Conservation (phyloP, 208 protist species). For the Leishmania lainsoni region DNA sequence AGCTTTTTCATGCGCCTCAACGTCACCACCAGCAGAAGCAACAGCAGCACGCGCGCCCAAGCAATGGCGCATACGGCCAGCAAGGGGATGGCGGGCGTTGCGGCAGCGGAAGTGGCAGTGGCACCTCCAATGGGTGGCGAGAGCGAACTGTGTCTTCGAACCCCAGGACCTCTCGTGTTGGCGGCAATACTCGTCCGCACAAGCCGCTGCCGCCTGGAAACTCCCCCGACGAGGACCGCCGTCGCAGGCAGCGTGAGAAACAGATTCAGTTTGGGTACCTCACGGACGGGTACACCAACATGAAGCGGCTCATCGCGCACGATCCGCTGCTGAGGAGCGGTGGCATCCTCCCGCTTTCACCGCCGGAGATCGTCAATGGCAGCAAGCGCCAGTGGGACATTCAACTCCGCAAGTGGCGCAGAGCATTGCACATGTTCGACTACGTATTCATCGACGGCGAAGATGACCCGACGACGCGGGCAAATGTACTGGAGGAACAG, state of each 20-base stretch:
- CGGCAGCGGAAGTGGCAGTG: not conserved
- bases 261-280: conserved; percentile 77
- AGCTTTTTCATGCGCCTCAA: not conserved
- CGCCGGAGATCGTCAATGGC: conserved; percentile 51
- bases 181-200: not conserved
- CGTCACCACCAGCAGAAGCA: not conserved
- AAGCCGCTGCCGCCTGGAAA: conserved; percentile 26
- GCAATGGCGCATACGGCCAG: not conserved
- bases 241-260: conserved; percentile 75
- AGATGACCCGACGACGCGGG: conserved; percentile 44
- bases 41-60: not conserved
- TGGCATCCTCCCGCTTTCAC: conserved; percentile 71
- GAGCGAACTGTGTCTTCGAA: not conserved
- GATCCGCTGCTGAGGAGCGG: conserved; percentile 77
- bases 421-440: conserved; percentile 91
- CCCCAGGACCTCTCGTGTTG: not conserved
- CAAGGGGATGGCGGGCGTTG: not conserved
- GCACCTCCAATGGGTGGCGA: not conserved
- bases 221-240: conserved; percentile 73
- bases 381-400: conserved; percentile 90
- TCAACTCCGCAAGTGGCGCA: conserved; percentile 82
- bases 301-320: conserved; percentile 74
- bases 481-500: conserved; percentile 64
- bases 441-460: conserved; percentile 83
- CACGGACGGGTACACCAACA: conserved; percentile 84